phyloP scores from a whole-genome alignment of 1,284 basidiomycete species.

The Rhodofomes roseus region DNA sequence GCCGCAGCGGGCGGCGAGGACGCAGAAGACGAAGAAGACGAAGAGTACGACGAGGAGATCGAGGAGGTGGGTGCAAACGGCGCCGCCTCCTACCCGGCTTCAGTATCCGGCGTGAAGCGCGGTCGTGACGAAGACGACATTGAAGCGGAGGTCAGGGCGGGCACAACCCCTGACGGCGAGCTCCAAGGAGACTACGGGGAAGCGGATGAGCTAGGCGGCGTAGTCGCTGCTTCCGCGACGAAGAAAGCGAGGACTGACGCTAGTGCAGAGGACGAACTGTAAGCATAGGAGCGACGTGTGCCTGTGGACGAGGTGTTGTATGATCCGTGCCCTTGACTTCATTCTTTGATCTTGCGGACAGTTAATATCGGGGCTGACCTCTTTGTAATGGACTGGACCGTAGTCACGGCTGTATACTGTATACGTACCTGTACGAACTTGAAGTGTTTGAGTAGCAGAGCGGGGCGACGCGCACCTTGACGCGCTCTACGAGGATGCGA shows the following conservation, averaged over 20 bases:
- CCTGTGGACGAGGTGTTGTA: background rate
- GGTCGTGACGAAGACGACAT: conserved; percentile 34
- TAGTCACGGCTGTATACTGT: background rate
- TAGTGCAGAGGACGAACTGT: conserved; percentile 4
- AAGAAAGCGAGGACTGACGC: conserved; percentile 21
- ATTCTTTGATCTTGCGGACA: background rate
- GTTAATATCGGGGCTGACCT: background rate
- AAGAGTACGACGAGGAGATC: conserved; percentile 31
- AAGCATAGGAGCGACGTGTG: background rate
- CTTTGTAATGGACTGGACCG: background rate
- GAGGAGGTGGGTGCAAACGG: conserved; percentile 19
- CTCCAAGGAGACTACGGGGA: conserved; percentile 23
- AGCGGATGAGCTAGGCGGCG: conserved; percentile 37
- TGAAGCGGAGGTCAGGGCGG: conserved; percentile 18
- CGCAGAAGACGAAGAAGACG: conserved; percentile 20
- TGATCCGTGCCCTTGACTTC: background rate
- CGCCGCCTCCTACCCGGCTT: conserved; percentile 13
- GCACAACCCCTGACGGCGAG: conserved; percentile 4
- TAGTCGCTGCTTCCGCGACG: conserved; percentile 27
- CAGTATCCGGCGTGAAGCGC: conserved; percentile 33
- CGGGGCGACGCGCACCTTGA: too few species aligned
- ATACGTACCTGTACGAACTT: background rate
- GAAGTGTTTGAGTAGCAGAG: background rate
- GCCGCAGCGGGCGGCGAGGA: conserved; percentile 1
- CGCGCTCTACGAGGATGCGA: too few species aligned